A percentile compares a stretch with the other conserved stretches of the same genome.
These are phyloP conservation scores for Kurtzmaniella quercitrusa DNA, from an alignment of 1,139 yeast species.

Conservation along the genomic window DNA sequence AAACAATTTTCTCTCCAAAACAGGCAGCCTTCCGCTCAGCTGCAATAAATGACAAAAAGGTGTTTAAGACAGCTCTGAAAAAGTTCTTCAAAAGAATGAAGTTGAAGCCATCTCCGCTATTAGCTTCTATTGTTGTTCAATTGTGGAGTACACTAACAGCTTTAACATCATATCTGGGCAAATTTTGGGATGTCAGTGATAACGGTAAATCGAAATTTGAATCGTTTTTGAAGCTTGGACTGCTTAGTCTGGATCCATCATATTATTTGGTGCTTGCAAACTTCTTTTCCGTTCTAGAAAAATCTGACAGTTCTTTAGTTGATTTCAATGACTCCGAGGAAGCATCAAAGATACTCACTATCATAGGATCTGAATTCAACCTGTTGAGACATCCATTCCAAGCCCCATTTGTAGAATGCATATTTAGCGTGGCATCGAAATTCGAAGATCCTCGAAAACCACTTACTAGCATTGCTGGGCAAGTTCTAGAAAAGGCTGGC, in stretches of 20 bases:
- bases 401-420: conserved; percentile 13
- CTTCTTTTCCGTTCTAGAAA: conserved; percentile 18
- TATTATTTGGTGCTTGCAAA: conserved; percentile 35
- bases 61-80: conserved; percentile 46
- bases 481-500: conserved; percentile 17
- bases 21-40: not conserved
- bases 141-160: conserved; percentile 44
- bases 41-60: conserved; percentile 1
- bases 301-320: conserved; percentile 7
- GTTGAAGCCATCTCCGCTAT: conserved; percentile 30
- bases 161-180: conserved; percentile 36
- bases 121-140: conserved; percentile 42
- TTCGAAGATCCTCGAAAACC: conserved; percentile 8
- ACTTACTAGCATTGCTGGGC: conserved; percentile 14
- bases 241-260: conserved; percentile 46
- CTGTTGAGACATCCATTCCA: conserved; percentile 9
- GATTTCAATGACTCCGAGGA: conserved; percentile 9
- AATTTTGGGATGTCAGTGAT: conserved; percentile 49
- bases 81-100: conserved; percentile 50
- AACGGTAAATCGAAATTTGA: conserved; percentile 36
- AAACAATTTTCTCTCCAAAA: conserved; percentile 12
- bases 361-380: conserved; percentile 17
- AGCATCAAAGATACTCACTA: conserved; percentile 15
- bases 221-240: conserved; percentile 47
- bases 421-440: conserved; percentile 12